phyloP scores from a whole-genome alignment of 139 green algal genomes.

The Chlorella sp. region DNA sequence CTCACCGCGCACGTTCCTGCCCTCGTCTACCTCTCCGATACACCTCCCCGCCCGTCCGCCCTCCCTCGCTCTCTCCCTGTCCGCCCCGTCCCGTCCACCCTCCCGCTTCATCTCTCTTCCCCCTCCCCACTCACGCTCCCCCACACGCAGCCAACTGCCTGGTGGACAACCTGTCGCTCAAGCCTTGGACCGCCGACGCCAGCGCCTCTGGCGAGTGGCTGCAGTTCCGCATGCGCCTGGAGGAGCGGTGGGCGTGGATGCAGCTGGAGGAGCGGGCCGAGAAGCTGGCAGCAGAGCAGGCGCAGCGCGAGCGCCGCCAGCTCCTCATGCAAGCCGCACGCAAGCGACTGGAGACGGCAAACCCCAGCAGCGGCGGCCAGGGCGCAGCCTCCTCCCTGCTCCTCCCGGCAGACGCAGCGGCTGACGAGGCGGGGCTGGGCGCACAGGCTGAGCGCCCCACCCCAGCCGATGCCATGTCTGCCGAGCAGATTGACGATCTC shows the following conservation, averaged over 20 bases:
- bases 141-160: conserved; percentile 1
- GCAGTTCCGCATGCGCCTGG: not conserved
- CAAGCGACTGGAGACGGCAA: not conserved
- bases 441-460: not conserved
- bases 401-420: no score
- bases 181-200: not conserved
- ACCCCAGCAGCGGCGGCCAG: not conserved
- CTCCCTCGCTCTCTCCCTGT: not conserved
- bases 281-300: conserved; percentile 5
- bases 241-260: conserved; percentile 5
- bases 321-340: conserved; percentile 2
- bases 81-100: not conserved
- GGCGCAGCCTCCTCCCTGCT: no score
- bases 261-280: conserved; percentile 10
- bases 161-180: not conserved
- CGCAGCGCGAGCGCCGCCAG: not conserved
- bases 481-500: not conserved
- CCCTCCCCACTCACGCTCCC: not conserved
- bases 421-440: not conserved
- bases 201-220: not conserved
- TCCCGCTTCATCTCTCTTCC: no score
- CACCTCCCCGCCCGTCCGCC: not conserved
- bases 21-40: not conserved
- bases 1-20: not conserved
- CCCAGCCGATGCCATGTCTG: not conserved